Evolutionary conservation across 192 early-diverging fungal species (phyloP), one percentile per base, ranked within the genome.

Genomic region (Powellomyces hirtus): DNA sequence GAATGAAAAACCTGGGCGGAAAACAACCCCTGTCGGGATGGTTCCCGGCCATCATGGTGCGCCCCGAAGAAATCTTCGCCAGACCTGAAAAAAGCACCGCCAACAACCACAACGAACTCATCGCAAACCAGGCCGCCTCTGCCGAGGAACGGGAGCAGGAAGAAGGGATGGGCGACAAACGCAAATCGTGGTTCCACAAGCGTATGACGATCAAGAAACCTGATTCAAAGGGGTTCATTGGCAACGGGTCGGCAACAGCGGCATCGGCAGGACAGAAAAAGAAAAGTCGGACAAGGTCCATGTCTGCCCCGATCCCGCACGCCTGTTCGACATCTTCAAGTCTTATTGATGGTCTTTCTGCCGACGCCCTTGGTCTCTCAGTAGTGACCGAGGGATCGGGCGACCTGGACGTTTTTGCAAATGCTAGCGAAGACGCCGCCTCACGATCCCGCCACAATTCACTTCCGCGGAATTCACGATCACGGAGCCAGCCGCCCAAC

Each of bases 21-120:
- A 84, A 84, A 42, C 38, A 61, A 11, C 69, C 83, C 8, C 37
- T 60, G 20, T 60, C 69, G 16, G 83, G 83, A 0, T 85, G 83
- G 83, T 85, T 85, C 68, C 83, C 83, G 6, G 70, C 76, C 4
- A 79, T 68, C 7, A 13, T 79, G 24, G 72, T 81, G 46, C 46
- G 46, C n/a, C 46, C 46, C n/a, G 2, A 14, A 49, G 46, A 49
- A 18, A 3, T 5, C 46, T 2, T 7, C 5, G 4, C 46, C 46
- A 24, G 46, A 6, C 46, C 22, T 31, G 2, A 4, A 29, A 5
- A 10, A 10, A 4, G 22, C 22, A 56, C 22, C 53, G 5, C 29
- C 27, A 56, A 26, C 22, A 26, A 6, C 62, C 13, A 64, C 31
- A 20, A 51, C 37, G 4, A 26, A 7, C 11, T 36, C 57, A 6